Conservation (phyloP, 192 early-diverging fungal species). For the Umbelopsis ramanniana region DNA sequence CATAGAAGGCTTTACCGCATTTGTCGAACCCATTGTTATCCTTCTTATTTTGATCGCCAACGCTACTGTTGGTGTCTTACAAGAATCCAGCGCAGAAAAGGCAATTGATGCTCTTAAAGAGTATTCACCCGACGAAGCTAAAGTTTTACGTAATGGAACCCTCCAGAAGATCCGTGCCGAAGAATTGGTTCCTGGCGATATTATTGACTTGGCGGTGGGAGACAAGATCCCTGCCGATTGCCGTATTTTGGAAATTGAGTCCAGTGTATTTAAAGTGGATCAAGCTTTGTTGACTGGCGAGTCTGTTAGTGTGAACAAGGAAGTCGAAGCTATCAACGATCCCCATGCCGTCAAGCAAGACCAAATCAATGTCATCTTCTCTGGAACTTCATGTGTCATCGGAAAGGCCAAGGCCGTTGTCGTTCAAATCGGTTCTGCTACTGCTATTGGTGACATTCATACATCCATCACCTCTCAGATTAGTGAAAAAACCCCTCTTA, state of each 20-base stretch:
- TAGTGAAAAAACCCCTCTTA: slow-evolving; percentile 94
- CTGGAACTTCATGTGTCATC: slow-evolving; percentile 92
- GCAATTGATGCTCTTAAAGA: slow-evolving; percentile 97
- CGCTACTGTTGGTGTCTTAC: slow-evolving; percentile 94
- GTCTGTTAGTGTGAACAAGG: slow-evolving; percentile 89
- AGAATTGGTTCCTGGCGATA: slow-evolving; percentile 96
- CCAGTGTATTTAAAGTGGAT: slow-evolving; percentile 90
- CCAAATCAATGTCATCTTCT: slow-evolving; percentile 96
- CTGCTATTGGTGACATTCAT: slow-evolving; percentile 96
- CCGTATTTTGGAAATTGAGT: slow-evolving; percentile 78
- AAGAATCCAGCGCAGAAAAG: slow-evolving; percentile 96
- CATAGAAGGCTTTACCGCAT: slow-evolving; percentile 75
- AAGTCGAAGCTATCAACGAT: slow-evolving; percentile 63
- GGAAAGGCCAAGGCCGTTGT: slow-evolving; percentile 92
- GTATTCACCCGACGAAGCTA: slow-evolving; percentile 96
- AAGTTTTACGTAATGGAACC: slow-evolving; percentile 80
- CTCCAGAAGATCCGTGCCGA: slow-evolving; percentile 68
- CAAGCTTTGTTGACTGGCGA: slow-evolving; percentile 97
- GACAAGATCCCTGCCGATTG: slow-evolving; percentile 97
- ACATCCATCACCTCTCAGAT: slow-evolving; percentile 81
- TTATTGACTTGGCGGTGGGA: slow-evolving; percentile 89
- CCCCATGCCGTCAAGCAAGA: slow-evolving; percentile 91
- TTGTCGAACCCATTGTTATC: slow-evolving; percentile 98
- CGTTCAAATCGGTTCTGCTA: slow-evolving; percentile 81
- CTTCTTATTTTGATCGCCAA: slow-evolving; percentile 98